A percentile compares a stretch with the other conserved stretches of the same genome.
Evolutionary conservation across 176 grass and related monocot species (phyloP).

Genomic region (Tuctoria greenei): DNA sequence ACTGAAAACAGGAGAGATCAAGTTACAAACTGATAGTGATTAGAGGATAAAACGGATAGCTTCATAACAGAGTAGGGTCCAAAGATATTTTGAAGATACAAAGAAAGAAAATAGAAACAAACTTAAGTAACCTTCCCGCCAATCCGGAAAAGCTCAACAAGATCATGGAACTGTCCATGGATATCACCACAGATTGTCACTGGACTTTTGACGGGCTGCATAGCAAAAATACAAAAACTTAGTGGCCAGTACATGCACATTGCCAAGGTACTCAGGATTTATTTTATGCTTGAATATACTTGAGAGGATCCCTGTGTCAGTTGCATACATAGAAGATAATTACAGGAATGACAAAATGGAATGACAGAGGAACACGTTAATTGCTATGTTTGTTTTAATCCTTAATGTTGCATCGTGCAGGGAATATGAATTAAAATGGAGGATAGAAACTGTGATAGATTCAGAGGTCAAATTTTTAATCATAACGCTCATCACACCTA

Average conservation of each 20-base stretch:
- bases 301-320: not conserved
- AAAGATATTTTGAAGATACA: not conserved
- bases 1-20: conserved; percentile 48
- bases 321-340: not conserved
- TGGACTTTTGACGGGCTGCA: conserved; percentile 91
- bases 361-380: not conserved
- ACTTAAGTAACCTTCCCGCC: conserved; percentile 65
- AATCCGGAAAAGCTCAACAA: conserved; percentile 85
- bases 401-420: not conserved
- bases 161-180: conserved; percentile 98
- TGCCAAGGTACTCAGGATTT: not conserved
- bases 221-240: conserved; percentile 9
- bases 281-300: not conserved
- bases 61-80: not conserved
- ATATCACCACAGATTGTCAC: conserved; percentile 97
- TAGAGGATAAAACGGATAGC: not conserved
- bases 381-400: conserved; percentile 5
- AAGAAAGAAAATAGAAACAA: not conserved
- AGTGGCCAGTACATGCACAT: conserved; percentile 4
- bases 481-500: not conserved
- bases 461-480: conserved; percentile 8
- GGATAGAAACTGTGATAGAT: not conserved
- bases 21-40: not conserved
- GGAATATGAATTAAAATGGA: not conserved
- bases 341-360: not conserved